A percentile compares a stretch with the other conserved stretches of the same genome.
phyloP scores from a whole-genome alignment of 108 stramenopile species.

The Skeletonema tropicum region DNA sequence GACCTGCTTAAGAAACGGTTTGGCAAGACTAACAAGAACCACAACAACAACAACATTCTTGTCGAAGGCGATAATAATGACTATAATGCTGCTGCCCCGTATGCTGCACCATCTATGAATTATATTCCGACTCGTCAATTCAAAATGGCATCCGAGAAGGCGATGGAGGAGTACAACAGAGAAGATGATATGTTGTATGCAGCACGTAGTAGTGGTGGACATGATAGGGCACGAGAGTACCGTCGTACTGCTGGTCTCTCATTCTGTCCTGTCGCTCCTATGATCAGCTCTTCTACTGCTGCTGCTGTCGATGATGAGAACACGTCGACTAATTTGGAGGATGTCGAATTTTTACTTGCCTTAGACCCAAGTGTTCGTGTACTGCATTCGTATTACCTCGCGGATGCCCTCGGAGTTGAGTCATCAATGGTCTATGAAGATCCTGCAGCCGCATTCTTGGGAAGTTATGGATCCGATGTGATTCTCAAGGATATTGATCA shows the following conservation, averaged over 20 bases:
- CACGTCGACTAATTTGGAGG: slow-evolving; percentile 9
- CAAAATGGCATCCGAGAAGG: slow-evolving; percentile 10
- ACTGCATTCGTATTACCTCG: slow-evolving; percentile 37
- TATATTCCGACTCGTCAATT: slow-evolving; percentile 21
- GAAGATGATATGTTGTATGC: not conserved
- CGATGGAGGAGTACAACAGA: not conserved
- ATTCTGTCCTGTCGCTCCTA: slow-evolving; percentile 13
- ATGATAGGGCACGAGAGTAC: slow-evolving; percentile 13
- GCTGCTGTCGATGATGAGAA: not conserved
- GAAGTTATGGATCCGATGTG: slow-evolving; percentile 22
- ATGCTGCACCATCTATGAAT: slow-evolving; percentile 42
- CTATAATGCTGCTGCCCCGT: slow-evolving; percentile 6
- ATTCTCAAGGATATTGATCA: slow-evolving; percentile 36
- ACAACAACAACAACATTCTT: no score
- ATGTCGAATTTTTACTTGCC: slow-evolving; percentile 41
- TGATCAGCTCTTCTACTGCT: not conserved
- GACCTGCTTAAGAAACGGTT: not conserved
- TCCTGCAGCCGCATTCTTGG: not conserved
- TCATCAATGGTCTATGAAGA: slow-evolving; percentile 11
- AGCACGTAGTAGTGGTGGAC: slow-evolving; percentile 8
- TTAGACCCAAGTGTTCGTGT: slow-evolving; percentile 35
- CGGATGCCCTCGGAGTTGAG: slow-evolving; percentile 36
- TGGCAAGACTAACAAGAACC: not conserved
- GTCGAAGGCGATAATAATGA: not conserved
- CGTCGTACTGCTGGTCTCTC: slow-evolving; percentile 21